phyloP scores from a whole-genome alignment of 1,284 basidiomycete genomes.

The Phylloboletellus chloephorus region DNA sequence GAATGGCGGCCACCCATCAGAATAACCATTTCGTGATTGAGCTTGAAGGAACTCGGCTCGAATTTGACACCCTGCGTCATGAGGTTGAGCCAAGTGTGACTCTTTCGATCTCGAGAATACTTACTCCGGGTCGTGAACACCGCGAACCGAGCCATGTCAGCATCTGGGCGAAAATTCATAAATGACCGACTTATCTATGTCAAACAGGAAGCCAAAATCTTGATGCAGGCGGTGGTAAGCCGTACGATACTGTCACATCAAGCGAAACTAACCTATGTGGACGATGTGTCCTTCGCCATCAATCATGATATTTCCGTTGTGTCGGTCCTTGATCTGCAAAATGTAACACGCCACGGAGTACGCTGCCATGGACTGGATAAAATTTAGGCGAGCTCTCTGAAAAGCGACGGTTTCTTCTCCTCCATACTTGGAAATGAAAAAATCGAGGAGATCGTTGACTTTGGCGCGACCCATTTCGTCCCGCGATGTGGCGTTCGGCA shows the following conservation, averaged over 20 bases:
- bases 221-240: slow-evolving; percentile 8
- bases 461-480: slow-evolving; percentile 99
- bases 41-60: slow-evolving; percentile 95
- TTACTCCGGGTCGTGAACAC: slow-evolving; percentile 59
- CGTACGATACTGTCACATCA: slow-evolving; percentile 1
- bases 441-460: slow-evolving; percentile 92
- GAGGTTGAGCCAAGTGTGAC: slow-evolving; percentile 9
- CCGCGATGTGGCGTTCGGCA: slow-evolving; percentile 95
- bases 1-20: slow-evolving; percentile 95
- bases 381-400: slow-evolving; percentile 91
- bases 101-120: slow-evolving; percentile 22
- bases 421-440: slow-evolving; percentile 95
- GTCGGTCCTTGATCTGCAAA: slow-evolving; percentile 94
- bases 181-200: slow-evolving; percentile 78
- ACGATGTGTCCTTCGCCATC: slow-evolving; percentile 95
- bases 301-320: slow-evolving; percentile 99
- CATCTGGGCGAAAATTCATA: slow-evolving; percentile 13
- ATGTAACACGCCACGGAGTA: slow-evolving; percentile 99
- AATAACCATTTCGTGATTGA: slow-evolving; percentile 96
- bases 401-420: slow-evolving; percentile 85
- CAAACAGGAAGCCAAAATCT: slow-evolving; percentile 99
- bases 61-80: slow-evolving; percentile 84
- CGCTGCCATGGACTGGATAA: slow-evolving; percentile 98
- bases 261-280: slow-evolving; percentile 69
- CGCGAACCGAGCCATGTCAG: slow-evolving; percentile 21